Base-by-base conservation (phyloP, 2,329 filamentous ascomycete genomes). In the Penicillium sp. region DNA sequence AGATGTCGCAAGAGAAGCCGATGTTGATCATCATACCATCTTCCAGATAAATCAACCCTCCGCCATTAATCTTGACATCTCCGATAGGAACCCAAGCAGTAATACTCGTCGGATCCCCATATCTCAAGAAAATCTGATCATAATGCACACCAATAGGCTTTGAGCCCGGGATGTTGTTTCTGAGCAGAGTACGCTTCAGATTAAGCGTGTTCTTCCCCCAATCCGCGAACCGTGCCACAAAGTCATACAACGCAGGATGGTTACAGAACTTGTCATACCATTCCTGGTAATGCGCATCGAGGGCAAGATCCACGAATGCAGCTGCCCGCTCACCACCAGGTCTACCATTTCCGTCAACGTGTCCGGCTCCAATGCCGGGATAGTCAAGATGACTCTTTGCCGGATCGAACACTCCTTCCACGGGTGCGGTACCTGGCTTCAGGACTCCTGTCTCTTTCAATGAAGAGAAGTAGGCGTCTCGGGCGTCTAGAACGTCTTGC, bases 111-210 rank as follows among this genome's bases (percentile, higher is more conserved):
- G 79, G 77, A 46, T 83, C 81, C 1, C 82, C 83, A 61, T 83
- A 65, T 1, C 81, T 67, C 45, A 85, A 65, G 60, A 84, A 85
- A 21, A 80, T 83, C 67, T 85, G 81, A 60, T 85, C 82, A 59
- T 85, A 85, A 56, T 85, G 83, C 3, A 85, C 82, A 0, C 82
- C 82, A 55, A 84, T 84, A 0, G 82, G 81, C 57, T 81, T 81
- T 45, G 80, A 83, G 0, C 77, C 76, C 0, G 83, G 83, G 0
- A 79, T 80, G 58, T 84, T 84, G 57, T 84, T 84, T 36, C 83
- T 70, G 48, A 85, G 65, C 10, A 85, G 64, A 1, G 80, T 82
- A 31, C 83, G 70, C 7, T 75, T 69, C 3, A 83, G 69, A 5
- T 62, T 70, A 3, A 82, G 64, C 0, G 79, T 81, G 40, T 77